These are phyloP conservation scores for Capsicum baccatum DNA, from an alignment of 257 asterid genomes.

Conservation along the genomic window DNA sequence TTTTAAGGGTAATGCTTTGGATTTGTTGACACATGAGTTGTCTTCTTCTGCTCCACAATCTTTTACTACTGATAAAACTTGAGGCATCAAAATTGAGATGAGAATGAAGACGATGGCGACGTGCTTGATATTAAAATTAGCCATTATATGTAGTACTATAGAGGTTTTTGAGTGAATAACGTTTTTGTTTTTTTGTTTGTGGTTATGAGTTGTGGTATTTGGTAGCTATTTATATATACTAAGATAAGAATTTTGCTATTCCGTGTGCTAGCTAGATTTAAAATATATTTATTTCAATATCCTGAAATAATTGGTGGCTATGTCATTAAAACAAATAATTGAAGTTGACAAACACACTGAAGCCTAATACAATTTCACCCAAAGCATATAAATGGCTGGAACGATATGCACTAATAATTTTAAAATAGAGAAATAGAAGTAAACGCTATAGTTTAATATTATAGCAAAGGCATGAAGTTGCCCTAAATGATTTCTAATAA, in stretches of 20 bases:
- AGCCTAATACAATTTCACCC: background rate
- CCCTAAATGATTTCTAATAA: background rate
- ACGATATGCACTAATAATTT: background rate
- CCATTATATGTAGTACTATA: background rate
- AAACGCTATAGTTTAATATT: background rate
- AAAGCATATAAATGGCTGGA: constrained; percentile 1
- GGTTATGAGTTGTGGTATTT: background rate
- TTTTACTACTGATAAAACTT: constrained; percentile 26
- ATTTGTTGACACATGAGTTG: constrained; percentile 28
- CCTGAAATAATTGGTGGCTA: background rate
- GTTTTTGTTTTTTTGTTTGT: background rate
- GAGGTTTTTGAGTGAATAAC: background rate
- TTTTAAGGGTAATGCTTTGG: constrained; percentile 31
- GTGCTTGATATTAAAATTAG: background rate
- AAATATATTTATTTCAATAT: background rate
- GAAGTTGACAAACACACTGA: background rate
- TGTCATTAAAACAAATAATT: background rate
- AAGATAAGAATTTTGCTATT: background rate
- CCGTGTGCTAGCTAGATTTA: background rate
- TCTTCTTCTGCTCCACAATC: constrained; percentile 30
- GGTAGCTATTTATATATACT: background rate
- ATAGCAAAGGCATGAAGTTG: constrained; percentile 13
- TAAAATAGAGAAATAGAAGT: background rate
- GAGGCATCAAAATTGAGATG: background rate
- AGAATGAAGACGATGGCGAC: constrained; percentile 28